These are phyloP conservation scores for Paecilomyces dactylethromorphus DNA, from an alignment of 2,329 filamentous ascomycete species.

Conservation along the genomic window DNA sequence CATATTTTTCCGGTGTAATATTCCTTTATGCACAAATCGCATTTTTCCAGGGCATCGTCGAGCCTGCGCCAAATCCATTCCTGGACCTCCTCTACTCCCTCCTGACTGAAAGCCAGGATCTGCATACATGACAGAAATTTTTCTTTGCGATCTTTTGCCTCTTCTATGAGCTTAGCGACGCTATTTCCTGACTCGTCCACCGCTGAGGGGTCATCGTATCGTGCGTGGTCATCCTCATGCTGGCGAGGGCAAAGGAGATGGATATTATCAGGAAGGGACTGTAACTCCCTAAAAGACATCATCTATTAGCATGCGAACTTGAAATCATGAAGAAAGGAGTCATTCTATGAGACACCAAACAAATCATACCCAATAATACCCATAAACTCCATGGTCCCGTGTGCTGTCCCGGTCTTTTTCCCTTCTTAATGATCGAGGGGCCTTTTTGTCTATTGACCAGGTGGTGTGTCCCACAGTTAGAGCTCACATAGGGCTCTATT, in stretches of 20 bases:
- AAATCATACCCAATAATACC: conserved; percentile 33
- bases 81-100: conserved; percentile 54
- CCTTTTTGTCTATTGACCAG: background rate
- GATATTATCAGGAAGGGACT: conserved; percentile 37
- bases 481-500: background rate
- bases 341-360: conserved; percentile 1
- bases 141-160: conserved; percentile 52
- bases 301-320: conserved; percentile 2
- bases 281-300: conserved; percentile 30
- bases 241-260: conserved; percentile 66
- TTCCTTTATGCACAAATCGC: conserved; percentile 64
- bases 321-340: background rate
- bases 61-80: conserved; percentile 53
- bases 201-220: conserved; percentile 54
- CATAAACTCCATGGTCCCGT: conserved; percentile 33
- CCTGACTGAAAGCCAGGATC: conserved; percentile 60
- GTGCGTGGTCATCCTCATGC: conserved; percentile 55
- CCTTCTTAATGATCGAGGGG: background rate
- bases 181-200: conserved; percentile 38
- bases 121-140: conserved; percentile 62
- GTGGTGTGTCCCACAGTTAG: background rate
- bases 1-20: conserved; percentile 65
- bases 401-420: background rate
- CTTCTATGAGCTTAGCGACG: conserved; percentile 42
- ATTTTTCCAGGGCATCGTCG: conserved; percentile 54